Evolutionary conservation across 2,329 filamentous ascomycete genomes (phyloP).

Genomic region (Phialophora verrucosa): DNA sequence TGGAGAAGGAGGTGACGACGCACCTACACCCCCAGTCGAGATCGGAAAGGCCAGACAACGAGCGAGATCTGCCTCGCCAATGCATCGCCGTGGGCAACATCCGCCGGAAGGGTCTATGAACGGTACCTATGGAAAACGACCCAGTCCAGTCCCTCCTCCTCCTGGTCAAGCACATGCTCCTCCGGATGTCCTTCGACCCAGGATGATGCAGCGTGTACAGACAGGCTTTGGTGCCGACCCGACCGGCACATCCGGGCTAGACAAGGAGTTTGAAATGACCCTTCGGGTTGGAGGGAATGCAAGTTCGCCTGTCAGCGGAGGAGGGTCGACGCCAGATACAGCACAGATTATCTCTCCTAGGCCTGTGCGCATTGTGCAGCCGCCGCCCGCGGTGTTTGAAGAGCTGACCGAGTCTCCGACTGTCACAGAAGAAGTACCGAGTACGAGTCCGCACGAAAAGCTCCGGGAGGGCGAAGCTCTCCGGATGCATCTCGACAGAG

Average conservation of each 20-base stretch:
- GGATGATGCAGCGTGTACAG: constrained; percentile 30
- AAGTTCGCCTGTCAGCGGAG: constrained; percentile 21
- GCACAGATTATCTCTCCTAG: constrained; percentile 34
- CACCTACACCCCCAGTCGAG: constrained; percentile 72
- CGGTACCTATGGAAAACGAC: constrained; percentile 1
- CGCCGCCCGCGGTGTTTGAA: constrained; percentile 29
- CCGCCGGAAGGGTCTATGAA: constrained; percentile 1
- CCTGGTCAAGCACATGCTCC: constrained; percentile 10
- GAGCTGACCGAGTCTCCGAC: constrained; percentile 10
- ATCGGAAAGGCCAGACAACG: constrained; percentile 57
- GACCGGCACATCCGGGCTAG: constrained; percentile 20
- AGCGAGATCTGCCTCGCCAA: constrained; percentile 37
- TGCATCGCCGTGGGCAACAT: constrained; percentile 11
- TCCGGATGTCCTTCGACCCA: constrained; percentile 31
- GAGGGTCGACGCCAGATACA: constrained; percentile 7
- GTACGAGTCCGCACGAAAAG: constrained; percentile 8
- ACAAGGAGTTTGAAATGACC: constrained; percentile 40
- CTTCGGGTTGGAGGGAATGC: constrained; percentile 25
- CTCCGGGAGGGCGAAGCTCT: constrained; percentile 28
- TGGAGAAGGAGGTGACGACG: constrained; percentile 89
- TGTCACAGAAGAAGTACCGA: constrained; percentile 14
- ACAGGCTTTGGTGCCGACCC: constrained; percentile 27
- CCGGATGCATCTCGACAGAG: constrained; percentile 22
- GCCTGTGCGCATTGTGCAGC: constrained; percentile 31
- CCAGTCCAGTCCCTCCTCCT: constrained; percentile 3